Base-by-base conservation (phyloP, 805 yeast genomes). In the Yamadazyma phyllophila region DNA sequence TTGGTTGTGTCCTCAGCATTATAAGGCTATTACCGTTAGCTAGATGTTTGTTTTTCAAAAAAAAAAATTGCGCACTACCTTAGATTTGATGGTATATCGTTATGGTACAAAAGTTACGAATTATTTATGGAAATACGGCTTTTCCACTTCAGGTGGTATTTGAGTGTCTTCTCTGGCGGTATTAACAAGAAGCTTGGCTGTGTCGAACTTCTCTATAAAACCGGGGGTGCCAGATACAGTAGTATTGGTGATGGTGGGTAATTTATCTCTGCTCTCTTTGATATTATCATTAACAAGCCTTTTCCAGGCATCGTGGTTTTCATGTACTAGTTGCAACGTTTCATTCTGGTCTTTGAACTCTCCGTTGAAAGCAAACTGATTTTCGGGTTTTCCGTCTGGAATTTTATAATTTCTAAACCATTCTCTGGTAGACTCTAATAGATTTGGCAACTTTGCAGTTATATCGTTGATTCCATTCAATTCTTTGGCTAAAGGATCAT, bases 321-420 rank as follows among this genome's bases (percentile, higher is more conserved):
- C 96, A 61, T 80, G 75, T 56, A 92, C 80, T 56, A 91, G 80
- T 55, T 86, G 89, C 57, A 87, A 77, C 48, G 99, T 96, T 63
- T 91, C 90, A 61, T 80, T 76, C 74, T 81, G 87, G 78, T 83
- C 82, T 72, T 87, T 87, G 76, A 89, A 88, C 66, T 87, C 89
- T 54, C 97, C 99, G 50, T 88, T 79, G 82, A 89, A 90, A n/a
- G 97, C 98, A 67, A 94, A 92, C 71, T 85, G 86, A 73, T 94
- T 94, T 71, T 82, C 88, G 60, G 96, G 96, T 79, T 94, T 94
- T 51, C 98, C 99, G 67, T 92, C 99, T 45, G 99, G 97, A 57
- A 90, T 80, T 73, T 94, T 94, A 83, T 94, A 94, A 71, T 91
- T 90, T 68, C 95, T 86, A 83, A 94, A 94, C 99, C 99, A 94